A percentile compares a stretch with the other conserved stretches of the same genome.
Conservation (phyloP, 2,329 filamentous ascomycete species). For the Pseudocercospora fijiensis region DNA sequence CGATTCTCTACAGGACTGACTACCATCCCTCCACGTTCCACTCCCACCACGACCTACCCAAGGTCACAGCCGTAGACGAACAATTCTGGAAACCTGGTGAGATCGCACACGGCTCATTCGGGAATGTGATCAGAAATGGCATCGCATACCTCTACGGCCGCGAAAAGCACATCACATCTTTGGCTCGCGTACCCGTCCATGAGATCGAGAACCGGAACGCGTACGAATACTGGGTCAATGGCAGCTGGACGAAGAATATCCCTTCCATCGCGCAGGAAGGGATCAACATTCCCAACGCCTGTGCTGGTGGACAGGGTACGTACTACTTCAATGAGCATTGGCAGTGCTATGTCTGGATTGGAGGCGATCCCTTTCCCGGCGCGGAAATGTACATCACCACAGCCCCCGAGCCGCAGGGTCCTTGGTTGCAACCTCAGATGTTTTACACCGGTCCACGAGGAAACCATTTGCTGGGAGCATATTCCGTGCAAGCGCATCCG, state of each 20-base stretch:
- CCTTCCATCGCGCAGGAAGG: conserved; percentile 14
- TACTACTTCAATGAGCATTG: conserved; percentile 32
- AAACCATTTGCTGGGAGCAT: conserved; percentile 17
- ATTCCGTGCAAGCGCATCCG: conserved; percentile 25
- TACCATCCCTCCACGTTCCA: conserved; percentile 15
- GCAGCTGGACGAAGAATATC: conserved; percentile 14
- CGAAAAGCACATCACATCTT: conserved; percentile 15
- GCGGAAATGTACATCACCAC: conserved; percentile 30
- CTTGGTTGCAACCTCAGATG: conserved; percentile 24
- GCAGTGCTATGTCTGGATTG: conserved; percentile 33
- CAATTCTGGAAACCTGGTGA: conserved; percentile 23
- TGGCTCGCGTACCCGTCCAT: conserved; percentile 18
- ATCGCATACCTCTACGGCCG: conserved; percentile 21
- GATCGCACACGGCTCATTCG: conserved; percentile 20
- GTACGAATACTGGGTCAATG: conserved; percentile 22
- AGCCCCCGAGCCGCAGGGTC: conserved; percentile 30
- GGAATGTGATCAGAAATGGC: conserved; percentile 16
- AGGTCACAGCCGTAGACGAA: conserved; percentile 19
- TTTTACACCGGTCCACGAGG: conserved; percentile 21
- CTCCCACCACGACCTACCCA: conserved; percentile 16
- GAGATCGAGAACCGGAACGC: conserved; percentile 17
- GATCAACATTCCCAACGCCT: conserved; percentile 24
- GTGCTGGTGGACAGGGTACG: conserved; percentile 29
- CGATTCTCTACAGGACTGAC: conserved; percentile 19
- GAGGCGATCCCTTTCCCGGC: conserved; percentile 23